Base-by-base conservation (phyloP, 805 yeast genomes). In the Torulaspora maleeae region DNA sequence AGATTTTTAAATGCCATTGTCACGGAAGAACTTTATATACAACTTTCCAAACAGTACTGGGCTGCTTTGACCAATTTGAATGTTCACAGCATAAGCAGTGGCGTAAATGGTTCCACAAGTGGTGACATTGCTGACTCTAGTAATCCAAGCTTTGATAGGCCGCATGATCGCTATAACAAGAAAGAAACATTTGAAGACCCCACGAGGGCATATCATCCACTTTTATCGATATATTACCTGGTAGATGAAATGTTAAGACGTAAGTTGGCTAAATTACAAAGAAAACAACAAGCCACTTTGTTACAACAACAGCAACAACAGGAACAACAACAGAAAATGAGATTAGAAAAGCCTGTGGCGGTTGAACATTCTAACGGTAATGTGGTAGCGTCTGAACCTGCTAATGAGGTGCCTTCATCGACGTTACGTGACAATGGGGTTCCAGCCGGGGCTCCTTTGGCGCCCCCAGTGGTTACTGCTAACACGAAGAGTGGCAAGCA, bases 161-260 rank as follows among this genome's bases (percentile, higher is more conserved):
- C 32, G 27, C 38, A 42, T n/a, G 43, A 36, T 15, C 43, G 41
- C 7, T 35, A 40, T 1, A 27, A 17, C 16, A 24, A 45, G 5
- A 34, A 29, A n/a, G 35, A 28, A n/a, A 16, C 51, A 3, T 55
- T 59, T 24, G 58, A 79, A 1, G 93, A 88, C 64, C 97, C 98
- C 12, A 86, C 95, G 0, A 73, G 77, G 43, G 91, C 90, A 1
- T 90, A 77, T 64, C 95, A 90, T 66, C 98, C 99, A 0, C 72
- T 90, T 51, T 69, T 91, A 10, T 87, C 96, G 5, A 83, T 91
- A 30, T 93, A 93, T 63, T 83, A 79, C 59, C 73, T 93, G 52
- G 95, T 89, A 13, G 82, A 79, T 43, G 99, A 93, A 67, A 86
- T 87, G 83, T 61, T 75, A 51, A 80, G 77, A 58, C 76, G 96